These are phyloP conservation scores for Annona squamosa DNA, from an alignment of 164 flowering plant species.

Conservation along the genomic window DNA sequence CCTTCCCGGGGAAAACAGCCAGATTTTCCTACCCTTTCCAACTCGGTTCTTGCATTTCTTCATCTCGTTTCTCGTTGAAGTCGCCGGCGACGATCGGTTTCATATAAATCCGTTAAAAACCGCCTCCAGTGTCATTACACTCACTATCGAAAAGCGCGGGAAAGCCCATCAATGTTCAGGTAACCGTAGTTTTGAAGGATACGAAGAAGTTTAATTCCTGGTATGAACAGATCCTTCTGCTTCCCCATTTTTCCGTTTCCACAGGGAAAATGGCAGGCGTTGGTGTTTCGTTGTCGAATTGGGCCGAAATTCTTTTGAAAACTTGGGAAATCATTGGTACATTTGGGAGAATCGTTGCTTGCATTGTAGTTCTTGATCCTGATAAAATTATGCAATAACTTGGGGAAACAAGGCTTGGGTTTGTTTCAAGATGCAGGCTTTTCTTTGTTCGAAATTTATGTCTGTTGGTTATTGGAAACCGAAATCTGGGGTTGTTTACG, in stretches of 20 bases:
- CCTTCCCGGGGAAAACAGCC: too few species aligned
- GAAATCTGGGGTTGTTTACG: not conserved
- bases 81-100: not conserved
- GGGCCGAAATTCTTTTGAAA: not conserved
- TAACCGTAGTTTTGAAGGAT: not conserved
- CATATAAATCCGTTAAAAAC: not conserved
- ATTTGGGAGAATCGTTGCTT: not conserved
- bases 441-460: not conserved
- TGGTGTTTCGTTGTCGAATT: not conserved
- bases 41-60: not conserved
- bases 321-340: too few species aligned
- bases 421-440: too few species aligned
- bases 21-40: not conserved
- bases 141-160: not conserved
- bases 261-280: not conserved
- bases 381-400: not conserved
- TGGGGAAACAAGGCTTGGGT: not conserved
- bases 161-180: not conserved
- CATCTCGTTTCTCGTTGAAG: not conserved
- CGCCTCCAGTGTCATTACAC: not conserved
- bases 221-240: not conserved
- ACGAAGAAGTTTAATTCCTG: not conserved
- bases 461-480: not conserved
- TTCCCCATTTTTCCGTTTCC: not conserved
- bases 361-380: not conserved